Percentiles rank a stretch among this genome's conserved stretches.
These are phyloP conservation scores for Fraxinus cuspidata DNA, from an alignment of 257 asterid genomes.

Conservation along the genomic window DNA sequence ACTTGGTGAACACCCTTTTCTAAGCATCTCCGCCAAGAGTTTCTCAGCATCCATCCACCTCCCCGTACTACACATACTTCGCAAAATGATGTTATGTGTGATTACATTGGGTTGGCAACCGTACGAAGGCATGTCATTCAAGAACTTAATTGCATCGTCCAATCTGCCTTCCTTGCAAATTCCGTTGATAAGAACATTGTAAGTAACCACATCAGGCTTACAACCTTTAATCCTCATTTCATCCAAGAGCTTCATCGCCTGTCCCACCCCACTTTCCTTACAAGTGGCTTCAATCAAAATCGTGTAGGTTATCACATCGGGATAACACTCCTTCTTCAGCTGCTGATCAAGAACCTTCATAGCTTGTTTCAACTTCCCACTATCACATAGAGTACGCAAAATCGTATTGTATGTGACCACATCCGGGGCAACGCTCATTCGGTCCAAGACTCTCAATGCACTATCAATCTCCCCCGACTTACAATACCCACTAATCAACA, in stretches of 20 bases:
- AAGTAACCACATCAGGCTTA: constrained; percentile 82
- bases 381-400: constrained; percentile 64
- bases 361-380: constrained; percentile 73
- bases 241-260: constrained; percentile 80
- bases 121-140: constrained; percentile 57
- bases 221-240: constrained; percentile 81
- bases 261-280: constrained; percentile 62
- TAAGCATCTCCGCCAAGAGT: constrained; percentile 70
- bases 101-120: constrained; percentile 86
- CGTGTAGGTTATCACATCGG: constrained; percentile 82
- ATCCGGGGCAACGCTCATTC: constrained; percentile 81
- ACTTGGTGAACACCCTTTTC: constrained; percentile 76
- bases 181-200: constrained; percentile 73
- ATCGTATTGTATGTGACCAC: constrained; percentile 84
- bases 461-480: constrained; percentile 68
- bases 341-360: constrained; percentile 73
- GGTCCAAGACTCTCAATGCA: constrained; percentile 64
- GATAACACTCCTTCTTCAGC: constrained; percentile 66
- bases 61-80: constrained; percentile 81
- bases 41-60: constrained; percentile 95
- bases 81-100: constrained; percentile 71
- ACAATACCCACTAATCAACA: constrained; percentile 79
- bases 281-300: constrained; percentile 82
- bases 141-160: constrained; percentile 72
- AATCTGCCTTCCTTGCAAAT: constrained; percentile 84